These are phyloP conservation scores for Trametes maxima DNA, from an alignment of 768 basidiomycete species.

Conservation along the genomic window DNA sequence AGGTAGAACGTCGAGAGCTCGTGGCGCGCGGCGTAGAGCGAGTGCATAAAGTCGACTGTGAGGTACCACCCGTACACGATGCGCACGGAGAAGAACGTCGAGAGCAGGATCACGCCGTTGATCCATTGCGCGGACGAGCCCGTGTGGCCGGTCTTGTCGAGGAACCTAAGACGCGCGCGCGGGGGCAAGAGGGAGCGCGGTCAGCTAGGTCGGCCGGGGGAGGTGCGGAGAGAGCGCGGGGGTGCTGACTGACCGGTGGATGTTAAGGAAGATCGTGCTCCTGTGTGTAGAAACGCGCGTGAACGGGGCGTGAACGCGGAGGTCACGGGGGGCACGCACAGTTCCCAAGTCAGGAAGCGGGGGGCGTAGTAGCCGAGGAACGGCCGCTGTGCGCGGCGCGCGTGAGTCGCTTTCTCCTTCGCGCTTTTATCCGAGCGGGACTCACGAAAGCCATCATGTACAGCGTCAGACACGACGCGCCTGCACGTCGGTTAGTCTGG, in stretches of 20 bases:
- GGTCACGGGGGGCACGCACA: constrained; percentile 42
- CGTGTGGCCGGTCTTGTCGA: constrained; percentile 76
- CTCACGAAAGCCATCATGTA: constrained; percentile 74
- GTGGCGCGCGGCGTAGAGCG: constrained; percentile 55
- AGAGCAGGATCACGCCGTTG: constrained; percentile 70
- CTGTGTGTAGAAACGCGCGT: constrained; percentile 34
- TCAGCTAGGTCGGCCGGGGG: not conserved
- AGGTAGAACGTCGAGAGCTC: constrained; percentile 53
- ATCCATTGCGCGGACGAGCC: constrained; percentile 67
- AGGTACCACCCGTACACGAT: constrained; percentile 68
- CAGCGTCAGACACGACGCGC: constrained; percentile 62
- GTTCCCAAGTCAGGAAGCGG: constrained; percentile 83
- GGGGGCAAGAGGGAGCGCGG: not conserved
- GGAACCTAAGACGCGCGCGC: constrained; percentile 48
- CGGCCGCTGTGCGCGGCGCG: constrained; percentile 45
- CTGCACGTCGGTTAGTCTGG: constrained; percentile 35
- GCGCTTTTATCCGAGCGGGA: constrained; percentile 11
- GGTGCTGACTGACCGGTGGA: constrained; percentile 66
- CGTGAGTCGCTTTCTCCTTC: not conserved
- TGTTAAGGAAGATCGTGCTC: constrained; percentile 86
- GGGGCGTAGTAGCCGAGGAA: constrained; percentile 80
- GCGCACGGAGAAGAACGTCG: constrained; percentile 69
- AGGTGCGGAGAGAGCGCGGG: not conserved
- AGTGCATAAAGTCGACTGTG: constrained; percentile 50
- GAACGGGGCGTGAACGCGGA: not conserved